phyloP scores from a whole-genome alignment of 1,284 basidiomycete genomes.

The Caloboletus firmus region DNA sequence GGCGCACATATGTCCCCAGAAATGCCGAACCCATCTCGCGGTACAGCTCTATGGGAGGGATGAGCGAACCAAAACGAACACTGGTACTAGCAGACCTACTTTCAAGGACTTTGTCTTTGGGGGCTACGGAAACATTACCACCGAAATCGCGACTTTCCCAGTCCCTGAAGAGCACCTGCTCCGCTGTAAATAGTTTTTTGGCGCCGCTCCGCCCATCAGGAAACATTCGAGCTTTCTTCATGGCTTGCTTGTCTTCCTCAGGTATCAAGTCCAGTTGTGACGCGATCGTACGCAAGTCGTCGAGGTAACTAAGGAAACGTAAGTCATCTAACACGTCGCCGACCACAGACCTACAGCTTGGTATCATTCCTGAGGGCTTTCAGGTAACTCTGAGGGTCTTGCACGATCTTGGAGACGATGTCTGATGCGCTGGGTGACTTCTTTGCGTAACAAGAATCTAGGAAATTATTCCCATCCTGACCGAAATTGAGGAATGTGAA shows the following conservation, averaged over 20 bases:
- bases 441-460: conserved; percentile 24
- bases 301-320: conserved; percentile 20
- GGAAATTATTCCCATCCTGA: conserved; percentile 20
- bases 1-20: conserved; percentile 20
- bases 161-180: conserved; percentile 25
- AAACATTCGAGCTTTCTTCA: conserved; percentile 25
- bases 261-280: conserved; percentile 16
- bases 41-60: conserved; percentile 16
- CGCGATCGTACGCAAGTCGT: conserved; percentile 25
- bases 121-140: conserved; percentile 20
- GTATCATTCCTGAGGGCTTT: neutral
- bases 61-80: neutral
- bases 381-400: conserved; percentile 21
- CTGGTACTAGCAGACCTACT: conserved; percentile 8
- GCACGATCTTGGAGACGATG: conserved; percentile 20
- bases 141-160: conserved; percentile 24
- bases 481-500: conserved; percentile 28
- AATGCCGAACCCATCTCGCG: conserved; percentile 22
- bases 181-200: conserved; percentile 8
- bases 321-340: conserved; percentile 2
- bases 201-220: conserved; percentile 5
- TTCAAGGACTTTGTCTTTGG: conserved; percentile 25
- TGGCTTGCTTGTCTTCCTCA: conserved; percentile 7
- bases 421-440: conserved; percentile 23
- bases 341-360: conserved; percentile 4